phyloP scores from a whole-genome alignment of 768 basidiomycete species.

The Solioccasus polychromus region DNA sequence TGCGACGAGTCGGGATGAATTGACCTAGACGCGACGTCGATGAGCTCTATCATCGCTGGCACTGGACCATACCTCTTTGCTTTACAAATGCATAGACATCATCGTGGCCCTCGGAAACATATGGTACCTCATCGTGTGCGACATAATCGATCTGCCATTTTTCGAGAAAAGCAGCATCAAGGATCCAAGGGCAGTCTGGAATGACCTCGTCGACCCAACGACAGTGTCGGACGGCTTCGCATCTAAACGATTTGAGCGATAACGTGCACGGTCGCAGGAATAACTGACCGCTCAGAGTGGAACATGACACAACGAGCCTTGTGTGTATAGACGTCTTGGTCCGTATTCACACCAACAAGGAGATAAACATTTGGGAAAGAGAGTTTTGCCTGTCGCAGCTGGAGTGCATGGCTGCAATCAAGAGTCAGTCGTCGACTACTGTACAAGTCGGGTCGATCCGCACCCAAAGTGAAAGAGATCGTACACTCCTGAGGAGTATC shows the following conservation, averaged over 20 bases:
- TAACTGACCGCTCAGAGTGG: constrained; percentile 74
- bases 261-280: neutral
- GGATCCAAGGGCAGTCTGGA: constrained; percentile 87
- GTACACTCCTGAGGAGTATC: constrained; percentile 69
- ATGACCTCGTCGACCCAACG: constrained; percentile 96
- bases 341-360: constrained; percentile 90
- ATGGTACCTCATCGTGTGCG: constrained; percentile 93
- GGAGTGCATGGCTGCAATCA: constrained; percentile 78
- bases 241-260: constrained; percentile 37
- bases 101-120: constrained; percentile 70
- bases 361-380: constrained; percentile 89
- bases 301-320: constrained; percentile 86
- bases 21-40: constrained; percentile 52
- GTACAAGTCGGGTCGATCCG: constrained; percentile 21
- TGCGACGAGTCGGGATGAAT: constrained; percentile 93
- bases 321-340: constrained; percentile 73
- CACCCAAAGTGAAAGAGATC: constrained; percentile 97
- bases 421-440: constrained; percentile 5
- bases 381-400: constrained; percentile 94
- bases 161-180: constrained; percentile 77
- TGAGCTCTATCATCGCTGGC: neutral
- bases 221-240: constrained; percentile 93
- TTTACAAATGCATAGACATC: constrained; percentile 89
- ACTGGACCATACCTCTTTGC: constrained; percentile 52
- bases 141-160: constrained; percentile 93